These are phyloP conservation scores for Russula sp. DNA, from an alignment of 768 basidiomycete species.

Conservation along the genomic window DNA sequence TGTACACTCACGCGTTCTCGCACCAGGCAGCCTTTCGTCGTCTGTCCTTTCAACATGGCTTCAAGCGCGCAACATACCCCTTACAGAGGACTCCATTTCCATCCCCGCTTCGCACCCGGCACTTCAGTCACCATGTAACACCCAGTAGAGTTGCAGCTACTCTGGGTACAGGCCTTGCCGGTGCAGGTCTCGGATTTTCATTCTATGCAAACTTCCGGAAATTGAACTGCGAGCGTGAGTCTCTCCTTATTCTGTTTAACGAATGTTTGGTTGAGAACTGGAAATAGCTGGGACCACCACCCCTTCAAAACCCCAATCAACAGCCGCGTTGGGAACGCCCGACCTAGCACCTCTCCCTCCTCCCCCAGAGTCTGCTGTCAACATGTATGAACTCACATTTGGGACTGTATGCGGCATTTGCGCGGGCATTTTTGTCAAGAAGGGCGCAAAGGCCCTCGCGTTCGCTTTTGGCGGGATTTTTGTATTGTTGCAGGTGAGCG, in stretches of 20 bases:
- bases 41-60: conserved; percentile 1
- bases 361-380: conserved; percentile 72
- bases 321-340: neutral
- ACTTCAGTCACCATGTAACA: neutral
- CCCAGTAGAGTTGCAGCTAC: neutral
- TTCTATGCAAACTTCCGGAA: conserved; percentile 8
- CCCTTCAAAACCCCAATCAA: conserved; percentile 6
- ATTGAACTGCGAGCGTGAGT: conserved; percentile 25
- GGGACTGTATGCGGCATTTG: conserved; percentile 88
- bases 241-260: neutral
- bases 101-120: neutral
- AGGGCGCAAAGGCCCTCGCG: conserved; percentile 81
- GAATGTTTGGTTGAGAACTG: neutral
- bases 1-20: conserved; percentile 16
- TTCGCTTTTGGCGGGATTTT: conserved; percentile 90
- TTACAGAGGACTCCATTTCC: neutral
- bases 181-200: conserved; percentile 19
- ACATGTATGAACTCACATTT: conserved; percentile 77
- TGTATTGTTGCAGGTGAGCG: conserved; percentile 79
- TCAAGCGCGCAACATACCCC: neutral
- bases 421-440: conserved; percentile 91
- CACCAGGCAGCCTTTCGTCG: conserved; percentile 1
- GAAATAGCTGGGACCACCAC: neutral
- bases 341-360: conserved; percentile 40
- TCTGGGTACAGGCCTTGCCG: conserved; percentile 11